A percentile compares a stretch with the other conserved stretches of the same genome.
These are phyloP conservation scores for Phalaenopsis aphrodite DNA, from an alignment of 106 monocot genomes.

Conservation along the genomic window DNA sequence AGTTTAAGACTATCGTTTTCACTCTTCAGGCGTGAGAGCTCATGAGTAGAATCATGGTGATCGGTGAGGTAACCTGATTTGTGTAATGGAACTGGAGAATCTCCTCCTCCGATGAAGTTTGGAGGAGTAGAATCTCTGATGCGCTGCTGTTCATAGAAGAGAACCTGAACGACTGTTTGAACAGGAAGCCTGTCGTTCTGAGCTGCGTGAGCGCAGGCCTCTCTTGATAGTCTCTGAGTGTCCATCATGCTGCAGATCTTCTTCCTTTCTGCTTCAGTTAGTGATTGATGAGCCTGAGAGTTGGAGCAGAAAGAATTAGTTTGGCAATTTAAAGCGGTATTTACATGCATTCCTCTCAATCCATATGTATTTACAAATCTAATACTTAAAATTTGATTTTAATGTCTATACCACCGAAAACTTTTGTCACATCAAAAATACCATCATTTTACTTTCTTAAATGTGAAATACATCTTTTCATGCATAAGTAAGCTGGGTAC, in stretches of 20 bases:
- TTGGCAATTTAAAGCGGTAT: too few species aligned
- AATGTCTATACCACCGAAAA: too few species aligned
- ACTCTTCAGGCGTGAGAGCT: constrained; percentile 47
- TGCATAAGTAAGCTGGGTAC: too few species aligned
- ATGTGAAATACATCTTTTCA: too few species aligned
- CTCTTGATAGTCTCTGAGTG: constrained; percentile 76
- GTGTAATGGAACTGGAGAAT: constrained; percentile 35
- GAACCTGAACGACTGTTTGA: constrained; percentile 53
- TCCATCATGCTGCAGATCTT: constrained; percentile 73
- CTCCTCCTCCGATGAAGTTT: constrained; percentile 25
- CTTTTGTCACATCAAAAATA: too few species aligned
- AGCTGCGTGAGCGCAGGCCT: constrained; percentile 92
- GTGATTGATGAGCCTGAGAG: constrained; percentile 59
- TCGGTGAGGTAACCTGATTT: constrained; percentile 7
- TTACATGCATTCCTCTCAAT: too few species aligned
- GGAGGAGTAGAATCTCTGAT: constrained; percentile 17
- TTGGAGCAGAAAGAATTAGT: background rate
- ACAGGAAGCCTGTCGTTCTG: constrained; percentile 82
- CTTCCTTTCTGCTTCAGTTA: constrained; percentile 63
- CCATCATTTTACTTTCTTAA: too few species aligned
- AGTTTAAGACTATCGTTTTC: constrained; percentile 70
- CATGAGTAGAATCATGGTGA: constrained; percentile 20
- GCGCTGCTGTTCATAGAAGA: constrained; percentile 67
- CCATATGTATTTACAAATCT: too few species aligned
- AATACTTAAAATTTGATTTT: too few species aligned